Conservation (phyloP, 1,139 yeast genomes). For the Taiozyma sp. region DNA sequence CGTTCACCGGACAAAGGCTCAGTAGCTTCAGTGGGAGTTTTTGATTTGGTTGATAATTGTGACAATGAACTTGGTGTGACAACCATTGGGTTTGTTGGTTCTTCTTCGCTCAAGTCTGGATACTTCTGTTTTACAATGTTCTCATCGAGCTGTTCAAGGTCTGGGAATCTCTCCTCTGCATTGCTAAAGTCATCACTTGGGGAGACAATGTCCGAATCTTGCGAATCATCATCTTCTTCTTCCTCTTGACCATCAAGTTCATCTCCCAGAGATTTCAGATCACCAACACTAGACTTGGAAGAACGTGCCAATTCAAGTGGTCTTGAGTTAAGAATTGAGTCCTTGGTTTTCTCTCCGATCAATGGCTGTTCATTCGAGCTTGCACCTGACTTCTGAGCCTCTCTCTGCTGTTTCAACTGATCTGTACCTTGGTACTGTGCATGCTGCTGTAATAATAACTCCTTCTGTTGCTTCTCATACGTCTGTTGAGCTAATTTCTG, state of each 20-base stretch:
- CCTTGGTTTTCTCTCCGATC: not conserved
- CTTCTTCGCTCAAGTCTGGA: constrained; percentile 11
- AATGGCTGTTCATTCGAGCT: not conserved
- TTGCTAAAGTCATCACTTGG: constrained; percentile 13
- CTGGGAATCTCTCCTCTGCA: constrained; percentile 21
- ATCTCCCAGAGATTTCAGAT: constrained; percentile 7
- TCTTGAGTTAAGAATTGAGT: constrained; percentile 9
- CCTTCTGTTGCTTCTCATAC: not conserved
- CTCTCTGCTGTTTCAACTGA: not conserved
- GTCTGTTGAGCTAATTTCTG: constrained; percentile 1
- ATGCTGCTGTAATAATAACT: not conserved
- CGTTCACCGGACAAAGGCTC: not conserved
- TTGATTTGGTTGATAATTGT: constrained; percentile 4
- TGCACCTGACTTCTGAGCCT: not conserved
- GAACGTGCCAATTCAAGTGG: constrained; percentile 19
- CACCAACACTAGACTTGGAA: constrained; percentile 18
- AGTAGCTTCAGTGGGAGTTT: constrained; percentile 1
- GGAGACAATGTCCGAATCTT: not conserved
- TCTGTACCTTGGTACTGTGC: constrained; percentile 2
- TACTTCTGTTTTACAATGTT: constrained; percentile 12
- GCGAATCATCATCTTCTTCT: not conserved
- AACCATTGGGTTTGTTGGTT: not conserved
- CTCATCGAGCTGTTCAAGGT: constrained; percentile 17
- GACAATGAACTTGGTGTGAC: constrained; percentile 2
- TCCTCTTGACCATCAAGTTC: constrained; percentile 2